Evolutionary conservation across 2,329 filamentous ascomycete species (phyloP), one percentile per base, ranked within the genome.

Genomic region (Penicillium italicum): DNA sequence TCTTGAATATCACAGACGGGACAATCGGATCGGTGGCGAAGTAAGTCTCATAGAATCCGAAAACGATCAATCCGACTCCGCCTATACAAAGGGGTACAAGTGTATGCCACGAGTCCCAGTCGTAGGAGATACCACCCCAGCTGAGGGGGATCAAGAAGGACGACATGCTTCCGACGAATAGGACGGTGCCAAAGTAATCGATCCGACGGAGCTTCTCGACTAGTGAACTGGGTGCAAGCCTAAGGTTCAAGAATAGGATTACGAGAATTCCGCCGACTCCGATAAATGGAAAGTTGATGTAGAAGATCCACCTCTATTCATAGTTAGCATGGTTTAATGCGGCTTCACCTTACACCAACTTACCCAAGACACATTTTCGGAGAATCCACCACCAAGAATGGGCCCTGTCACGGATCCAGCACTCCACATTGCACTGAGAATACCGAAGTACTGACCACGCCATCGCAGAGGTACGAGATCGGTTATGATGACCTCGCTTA

Each of bases 61-160:
- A 85, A 7, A 63, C 72, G 2, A 79, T 61, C 4, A 89, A 68
- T 1, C 82, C 79, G 1, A 73, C 68, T 0, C 73, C 65, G 1
- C 85, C 85, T 9, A 88, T 37, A 4, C 84, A 68, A 14, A 90
- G 71, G 0, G 86, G 86, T 0, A 86, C 77, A 2, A 90, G 72
- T 0, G 84, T 86, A 1, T 79, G 77, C 79, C 82, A 87, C 4
- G 79, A 84, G 42, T 73, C 67, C 87, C 86, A 90, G 0, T 78
- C 65, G 66, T 87, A 89, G 72, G 85, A 82, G 9, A 87, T 78
- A 36, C 85, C 86, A 10, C 85, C 87, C 77, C 84, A 86, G 2
- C 84, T 85, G 4, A 88, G 66, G 0, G 83, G 82, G 42, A 87
- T 83, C 38, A 88, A 69, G 63, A 88, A 82, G 22, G 79, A 80